Percentiles rank a stretch among this genome's conserved stretches.
Conservation (phyloP, 495 filamentous ascomycete genomes). For the Cercophora scortea region DNA sequence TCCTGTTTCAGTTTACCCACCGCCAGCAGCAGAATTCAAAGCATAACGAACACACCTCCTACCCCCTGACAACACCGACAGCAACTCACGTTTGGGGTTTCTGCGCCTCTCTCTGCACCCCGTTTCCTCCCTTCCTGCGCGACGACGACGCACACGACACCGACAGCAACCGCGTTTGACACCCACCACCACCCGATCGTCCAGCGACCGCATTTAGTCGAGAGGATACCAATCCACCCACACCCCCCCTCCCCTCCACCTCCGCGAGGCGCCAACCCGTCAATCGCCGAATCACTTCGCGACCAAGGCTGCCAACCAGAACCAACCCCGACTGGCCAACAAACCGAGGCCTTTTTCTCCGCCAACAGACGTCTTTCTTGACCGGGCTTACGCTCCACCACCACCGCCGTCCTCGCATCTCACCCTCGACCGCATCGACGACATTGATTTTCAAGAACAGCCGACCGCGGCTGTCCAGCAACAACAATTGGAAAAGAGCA, state of each 20-base stretch:
- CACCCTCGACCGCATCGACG: not conserved
- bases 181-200: too few relatives aligned
- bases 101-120: not conserved
- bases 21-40: slow-evolving; percentile 22
- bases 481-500: not conserved
- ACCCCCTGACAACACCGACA: slow-evolving; percentile 12
- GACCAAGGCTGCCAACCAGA: not conserved
- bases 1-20: slow-evolving; percentile 38
- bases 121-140: not conserved
- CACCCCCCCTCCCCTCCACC: too few relatives aligned
- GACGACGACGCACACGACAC: not conserved
- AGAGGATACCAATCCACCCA: too few relatives aligned
- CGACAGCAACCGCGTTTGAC: too few relatives aligned
- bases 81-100: slow-evolving; percentile 1
- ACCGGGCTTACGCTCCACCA: not conserved
- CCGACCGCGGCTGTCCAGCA: not conserved
- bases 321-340: not conserved
- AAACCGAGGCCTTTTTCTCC: not conserved
- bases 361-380: not conserved
- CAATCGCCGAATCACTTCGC: too few relatives aligned
- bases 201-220: too few relatives aligned
- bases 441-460: not conserved
- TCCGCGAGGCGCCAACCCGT: too few relatives aligned
- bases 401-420: not conserved
- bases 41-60: slow-evolving; percentile 18